Percentiles rank a stretch among this genome's conserved stretches.
Conservation (phyloP, 2,329 filamentous ascomycete species). For the Ascocoryne sarcoides region DNA sequence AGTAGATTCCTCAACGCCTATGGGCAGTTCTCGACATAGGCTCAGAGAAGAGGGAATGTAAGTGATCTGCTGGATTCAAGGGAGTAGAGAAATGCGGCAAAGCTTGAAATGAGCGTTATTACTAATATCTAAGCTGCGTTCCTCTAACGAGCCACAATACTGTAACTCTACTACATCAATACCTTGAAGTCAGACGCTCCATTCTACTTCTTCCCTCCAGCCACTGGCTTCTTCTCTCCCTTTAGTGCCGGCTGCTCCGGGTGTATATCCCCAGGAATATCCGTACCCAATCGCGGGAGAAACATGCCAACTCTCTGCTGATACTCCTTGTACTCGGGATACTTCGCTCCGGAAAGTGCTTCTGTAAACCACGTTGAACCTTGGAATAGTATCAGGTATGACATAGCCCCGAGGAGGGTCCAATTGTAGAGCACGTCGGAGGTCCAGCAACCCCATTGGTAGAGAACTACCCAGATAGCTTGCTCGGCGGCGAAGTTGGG, state of each 20-base stretch:
- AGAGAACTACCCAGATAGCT: conserved; percentile 77
- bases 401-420: conserved; percentile 60
- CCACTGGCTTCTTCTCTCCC: conserved; percentile 9
- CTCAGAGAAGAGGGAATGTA: too few relatives aligned
- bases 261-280: conserved; percentile 22
- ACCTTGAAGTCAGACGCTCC: too few relatives aligned
- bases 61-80: too few relatives aligned
- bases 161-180: too few relatives aligned
- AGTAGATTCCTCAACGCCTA: too few relatives aligned
- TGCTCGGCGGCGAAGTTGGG: conserved; percentile 95
- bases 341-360: conserved; percentile 69
- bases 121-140: too few relatives aligned
- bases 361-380: conserved; percentile 86
- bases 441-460: conserved; percentile 77
- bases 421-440: conserved; percentile 68
- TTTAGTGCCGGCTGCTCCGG: conserved; percentile 18
- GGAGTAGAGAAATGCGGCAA: too few relatives aligned
- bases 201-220: conserved; percentile 7
- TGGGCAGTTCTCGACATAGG: too few relatives aligned
- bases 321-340: conserved; percentile 80
- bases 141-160: too few relatives aligned
- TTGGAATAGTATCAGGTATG: conserved; percentile 76
- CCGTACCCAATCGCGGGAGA: conserved; percentile 44
- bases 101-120: too few relatives aligned
- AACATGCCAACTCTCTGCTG: conserved; percentile 78